phyloP scores from a whole-genome alignment of 192 early-diverging fungal genomes.

The Coemansia sp. region DNA sequence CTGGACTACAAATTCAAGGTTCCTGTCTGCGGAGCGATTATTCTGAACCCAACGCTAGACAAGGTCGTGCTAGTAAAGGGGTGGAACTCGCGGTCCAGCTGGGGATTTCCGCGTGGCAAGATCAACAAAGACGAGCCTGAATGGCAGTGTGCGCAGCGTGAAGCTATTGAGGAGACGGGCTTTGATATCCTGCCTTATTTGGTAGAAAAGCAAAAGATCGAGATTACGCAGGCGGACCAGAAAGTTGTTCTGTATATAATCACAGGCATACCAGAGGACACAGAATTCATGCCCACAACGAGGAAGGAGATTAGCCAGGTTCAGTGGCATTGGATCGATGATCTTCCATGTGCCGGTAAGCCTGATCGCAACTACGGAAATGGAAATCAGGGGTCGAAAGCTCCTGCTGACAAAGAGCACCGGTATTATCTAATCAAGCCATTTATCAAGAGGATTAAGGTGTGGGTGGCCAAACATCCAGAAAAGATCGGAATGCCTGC shows the following conservation, averaged over 20 bases:
- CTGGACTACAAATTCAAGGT: conserved; percentile 95
- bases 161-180: conserved; percentile 94
- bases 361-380: conserved; percentile 33
- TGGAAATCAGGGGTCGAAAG: conserved; percentile 2
- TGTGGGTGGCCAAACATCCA: conserved; percentile 39
- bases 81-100: conserved; percentile 83
- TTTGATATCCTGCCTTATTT: conserved; percentile 77
- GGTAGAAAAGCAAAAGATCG: conserved; percentile 79
- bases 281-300: conserved; percentile 77
- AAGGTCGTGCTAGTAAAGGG: conserved; percentile 87
- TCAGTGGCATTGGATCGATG: conserved; percentile 66
- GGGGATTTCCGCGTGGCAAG: conserved; percentile 99
- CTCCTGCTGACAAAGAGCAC: conserved; percentile 46
- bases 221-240: conserved; percentile 88
- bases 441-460: conserved; percentile 60
- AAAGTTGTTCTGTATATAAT: conserved; percentile 89
- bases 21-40: conserved; percentile 96
- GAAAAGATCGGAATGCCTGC: conserved; percentile 30
- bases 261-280: conserved; percentile 78
- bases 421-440: conserved; percentile 74
- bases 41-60: conserved; percentile 79
- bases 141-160: conserved; percentile 83
- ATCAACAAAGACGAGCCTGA: conserved; percentile 97
- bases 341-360: conserved; percentile 55
- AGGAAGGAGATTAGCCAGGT: conserved; percentile 93